phyloP scores from a whole-genome alignment of 371 early-diverging fungal species.

The Mucor circinelloides region DNA sequence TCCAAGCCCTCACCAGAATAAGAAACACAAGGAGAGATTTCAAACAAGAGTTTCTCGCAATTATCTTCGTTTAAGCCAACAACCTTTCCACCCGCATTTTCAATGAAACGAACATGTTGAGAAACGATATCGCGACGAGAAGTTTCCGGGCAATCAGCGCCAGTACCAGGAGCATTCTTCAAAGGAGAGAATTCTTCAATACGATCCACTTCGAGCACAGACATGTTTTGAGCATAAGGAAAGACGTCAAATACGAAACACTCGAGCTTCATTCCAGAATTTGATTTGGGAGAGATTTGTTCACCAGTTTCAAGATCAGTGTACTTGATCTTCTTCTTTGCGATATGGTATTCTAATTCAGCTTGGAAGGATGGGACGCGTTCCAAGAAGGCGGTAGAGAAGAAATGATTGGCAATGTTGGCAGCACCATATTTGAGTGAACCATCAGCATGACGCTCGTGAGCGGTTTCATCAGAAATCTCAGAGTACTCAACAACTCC shows the following conservation, averaged over 20 bases:
- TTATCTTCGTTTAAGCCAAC: slow-evolving; percentile 33
- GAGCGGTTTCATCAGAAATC: slow-evolving; percentile 77
- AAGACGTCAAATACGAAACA: slow-evolving; percentile 97
- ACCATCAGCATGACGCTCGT: slow-evolving; percentile 64
- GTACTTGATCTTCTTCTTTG: slow-evolving; percentile 96
- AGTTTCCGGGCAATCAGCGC: slow-evolving; percentile 92
- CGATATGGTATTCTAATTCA: slow-evolving; percentile 92
- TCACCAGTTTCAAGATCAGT: slow-evolving; percentile 81
- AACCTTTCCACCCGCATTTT: slow-evolving; percentile 81
- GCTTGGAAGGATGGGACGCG: slow-evolving; percentile 80
- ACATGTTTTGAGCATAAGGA: slow-evolving; percentile 84
- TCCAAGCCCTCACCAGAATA: slow-evolving; percentile 91
- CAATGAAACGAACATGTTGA: slow-evolving; percentile 84
- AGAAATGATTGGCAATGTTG: slow-evolving; percentile 98
- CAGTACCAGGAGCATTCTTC: slow-evolving; percentile 95
- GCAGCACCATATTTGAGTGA: slow-evolving; percentile 86
- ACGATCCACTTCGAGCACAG: slow-evolving; percentile 91
- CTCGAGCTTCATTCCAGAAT: slow-evolving; percentile 94
- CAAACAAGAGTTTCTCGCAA: slow-evolving; percentile 61
- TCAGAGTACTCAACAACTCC: slow-evolving; percentile 97
- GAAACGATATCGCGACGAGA: slow-evolving; percentile 84
- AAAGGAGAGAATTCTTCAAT: slow-evolving; percentile 96
- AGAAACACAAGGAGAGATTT: slow-evolving; percentile 89
- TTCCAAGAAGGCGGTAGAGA: slow-evolving; percentile 89
- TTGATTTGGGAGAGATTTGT: slow-evolving; percentile 69